phyloP scores from a whole-genome alignment of 805 yeast genomes.

The Wickerhamomyces chambardii region DNA sequence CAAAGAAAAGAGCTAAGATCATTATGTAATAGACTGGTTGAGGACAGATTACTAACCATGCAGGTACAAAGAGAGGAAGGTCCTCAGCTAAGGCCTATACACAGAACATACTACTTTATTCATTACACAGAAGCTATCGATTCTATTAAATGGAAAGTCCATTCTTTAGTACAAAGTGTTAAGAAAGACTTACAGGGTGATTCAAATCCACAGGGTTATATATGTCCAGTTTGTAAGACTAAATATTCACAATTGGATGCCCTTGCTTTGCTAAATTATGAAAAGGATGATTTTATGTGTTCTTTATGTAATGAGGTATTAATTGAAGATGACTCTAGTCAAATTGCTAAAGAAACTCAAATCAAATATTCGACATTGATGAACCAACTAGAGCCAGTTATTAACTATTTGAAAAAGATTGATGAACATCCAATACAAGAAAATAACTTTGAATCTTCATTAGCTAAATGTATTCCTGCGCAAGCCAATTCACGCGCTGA shows the following conservation, averaged over 20 bases:
- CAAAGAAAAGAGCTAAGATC: conserved; percentile 83
- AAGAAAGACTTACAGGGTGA: conserved; percentile 79
- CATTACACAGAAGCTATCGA: conserved; percentile 93
- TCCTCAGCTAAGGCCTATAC: conserved; percentile 53
- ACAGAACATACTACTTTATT: conserved; percentile 76
- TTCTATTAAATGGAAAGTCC: conserved; percentile 94
- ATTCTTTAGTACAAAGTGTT: conserved; percentile 67
- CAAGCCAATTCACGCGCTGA: conserved; percentile 60
- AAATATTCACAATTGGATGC: conserved; percentile 86
- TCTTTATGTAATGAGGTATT: conserved; percentile 72
- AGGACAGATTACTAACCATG: conserved; percentile 68
- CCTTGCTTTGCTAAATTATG: conserved; percentile 70
- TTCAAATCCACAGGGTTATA: conserved; percentile 88
- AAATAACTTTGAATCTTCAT: conserved; percentile 80
- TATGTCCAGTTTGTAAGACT: conserved; percentile 79
- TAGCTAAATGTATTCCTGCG: conserved; percentile 80
- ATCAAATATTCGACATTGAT: conserved; percentile 74
- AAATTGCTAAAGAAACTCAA: conserved; percentile 74
- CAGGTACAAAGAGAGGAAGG: conserved; percentile 68
- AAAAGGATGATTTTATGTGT: conserved; percentile 73
- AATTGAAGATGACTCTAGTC: conserved; percentile 82
- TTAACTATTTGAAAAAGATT: conserved; percentile 71
- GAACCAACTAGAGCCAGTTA: conserved; percentile 85
- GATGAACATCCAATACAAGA: conserved; percentile 78
- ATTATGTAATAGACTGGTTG: conserved; percentile 70